Conservation (phyloP, 2,329 filamentous ascomycete genomes). For the Taxawa tesnikishii region DNA sequence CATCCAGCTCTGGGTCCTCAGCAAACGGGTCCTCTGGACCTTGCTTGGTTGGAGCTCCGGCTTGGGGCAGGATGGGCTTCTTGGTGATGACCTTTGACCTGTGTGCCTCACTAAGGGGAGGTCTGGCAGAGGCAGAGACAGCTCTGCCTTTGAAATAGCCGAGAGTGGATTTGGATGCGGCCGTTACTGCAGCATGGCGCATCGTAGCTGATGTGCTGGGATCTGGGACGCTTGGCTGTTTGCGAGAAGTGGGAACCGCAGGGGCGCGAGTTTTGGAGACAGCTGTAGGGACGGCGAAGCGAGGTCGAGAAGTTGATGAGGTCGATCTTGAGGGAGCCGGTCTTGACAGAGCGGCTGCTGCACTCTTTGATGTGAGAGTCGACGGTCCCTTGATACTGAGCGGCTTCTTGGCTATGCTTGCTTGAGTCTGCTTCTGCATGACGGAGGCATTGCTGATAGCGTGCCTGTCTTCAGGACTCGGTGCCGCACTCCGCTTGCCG, state of each 20-base stretch:
- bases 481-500: constrained; percentile 3
- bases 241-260: constrained; percentile 28
- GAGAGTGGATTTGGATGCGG: constrained; percentile 66
- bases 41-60: too few species aligned
- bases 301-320: constrained; percentile 4
- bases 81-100: not conserved
- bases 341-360: constrained; percentile 30
- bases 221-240: constrained; percentile 31
- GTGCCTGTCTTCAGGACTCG: not conserved
- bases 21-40: not conserved
- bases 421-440: too few species aligned
- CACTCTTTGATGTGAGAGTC: constrained; percentile 40
- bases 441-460: not conserved
- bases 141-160: constrained; percentile 71
- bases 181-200: constrained; percentile 49
- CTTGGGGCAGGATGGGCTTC: too few species aligned
- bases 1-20: not conserved
- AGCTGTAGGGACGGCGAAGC: constrained; percentile 25
- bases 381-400: constrained; percentile 26
- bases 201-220: constrained; percentile 1
- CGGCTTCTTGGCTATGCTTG: constrained; percentile 5
- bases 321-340: constrained; percentile 21
- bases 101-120: constrained; percentile 10
- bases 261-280: constrained; percentile 26
- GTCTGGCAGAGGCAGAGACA: constrained; percentile 27